Percentiles rank a stretch among this genome's conserved stretches.
These are phyloP conservation scores for Lophiotrema nucula DNA, from an alignment of 495 filamentous ascomycete genomes.

Conservation along the genomic window DNA sequence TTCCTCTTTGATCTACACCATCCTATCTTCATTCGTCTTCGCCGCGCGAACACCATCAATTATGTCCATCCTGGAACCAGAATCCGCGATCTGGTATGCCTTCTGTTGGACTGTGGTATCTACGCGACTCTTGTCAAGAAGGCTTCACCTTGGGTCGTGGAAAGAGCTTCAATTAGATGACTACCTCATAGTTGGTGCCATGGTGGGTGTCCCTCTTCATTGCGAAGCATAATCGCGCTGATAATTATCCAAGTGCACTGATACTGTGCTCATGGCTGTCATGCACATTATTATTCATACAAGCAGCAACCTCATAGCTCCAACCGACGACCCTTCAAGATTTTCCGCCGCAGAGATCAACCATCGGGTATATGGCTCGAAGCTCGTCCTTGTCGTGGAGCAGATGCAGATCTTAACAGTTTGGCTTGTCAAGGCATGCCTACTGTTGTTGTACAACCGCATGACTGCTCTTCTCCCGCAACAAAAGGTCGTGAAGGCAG, in stretches of 20 bases:
- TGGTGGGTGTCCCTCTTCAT: constrained; percentile 30
- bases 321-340: neutral
- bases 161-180: constrained; percentile 56
- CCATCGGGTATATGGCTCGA: neutral
- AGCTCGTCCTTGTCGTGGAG: neutral
- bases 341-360: neutral
- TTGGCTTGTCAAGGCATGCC: constrained; percentile 55
- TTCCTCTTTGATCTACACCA: neutral
- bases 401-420: constrained; percentile 34
- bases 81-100: constrained; percentile 52
- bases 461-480: constrained; percentile 49
- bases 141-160: constrained; percentile 47
- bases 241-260: constrained; percentile 39
- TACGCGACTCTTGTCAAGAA: constrained; percentile 41
- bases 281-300: constrained; percentile 53
- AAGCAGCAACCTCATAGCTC: neutral
- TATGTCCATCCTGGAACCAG: constrained; percentile 44
- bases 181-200: constrained; percentile 56
- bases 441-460: constrained; percentile 54
- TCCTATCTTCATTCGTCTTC: neutral
- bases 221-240: neutral
- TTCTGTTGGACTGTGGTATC: constrained; percentile 43
- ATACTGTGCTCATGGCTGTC: constrained; percentile 54
- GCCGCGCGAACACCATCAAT: neutral
- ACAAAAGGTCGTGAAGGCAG: constrained; percentile 52